Percentiles rank a stretch among this genome's conserved stretches.
Conservation (phyloP, 495 filamentous ascomycete genomes). For the Talaromyces proteolyticus region DNA sequence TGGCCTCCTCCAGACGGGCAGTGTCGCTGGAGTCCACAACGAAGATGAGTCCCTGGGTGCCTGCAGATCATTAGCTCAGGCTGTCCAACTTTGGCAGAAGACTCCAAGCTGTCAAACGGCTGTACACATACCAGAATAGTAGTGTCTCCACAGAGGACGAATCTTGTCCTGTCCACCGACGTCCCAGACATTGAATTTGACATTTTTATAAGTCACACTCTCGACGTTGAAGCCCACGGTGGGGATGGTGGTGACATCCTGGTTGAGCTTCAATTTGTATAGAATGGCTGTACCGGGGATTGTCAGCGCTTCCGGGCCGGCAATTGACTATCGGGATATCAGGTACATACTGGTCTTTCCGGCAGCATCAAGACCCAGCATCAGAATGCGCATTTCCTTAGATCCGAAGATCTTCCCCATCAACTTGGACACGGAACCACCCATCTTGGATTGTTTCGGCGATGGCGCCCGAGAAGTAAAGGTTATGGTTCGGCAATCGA, state of each 20-base stretch:
- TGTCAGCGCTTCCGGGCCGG: slow-evolving; percentile 10
- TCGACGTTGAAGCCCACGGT: slow-evolving; percentile 99
- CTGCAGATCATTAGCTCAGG: slow-evolving; percentile 20
- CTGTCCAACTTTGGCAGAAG: neutral
- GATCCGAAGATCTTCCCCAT: slow-evolving; percentile 98
- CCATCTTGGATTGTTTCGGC: slow-evolving; percentile 47
- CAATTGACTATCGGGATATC: slow-evolving; percentile 5
- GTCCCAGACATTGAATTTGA: slow-evolving; percentile 99
- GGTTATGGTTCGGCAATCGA: neutral
- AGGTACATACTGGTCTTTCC: slow-evolving; percentile 86
- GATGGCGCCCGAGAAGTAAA: neutral
- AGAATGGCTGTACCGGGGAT: slow-evolving; percentile 61
- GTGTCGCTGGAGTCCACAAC: slow-evolving; percentile 92
- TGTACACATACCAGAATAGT: slow-evolving; percentile 74
- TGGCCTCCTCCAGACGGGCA: slow-evolving; percentile 81
- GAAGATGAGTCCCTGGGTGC: slow-evolving; percentile 96
- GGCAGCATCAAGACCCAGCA: slow-evolving; percentile 95
- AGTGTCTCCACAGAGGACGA: slow-evolving; percentile 94
- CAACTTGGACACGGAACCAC: slow-evolving; percentile 77
- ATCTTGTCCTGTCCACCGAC: slow-evolving; percentile 99
- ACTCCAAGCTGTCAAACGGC: neutral
- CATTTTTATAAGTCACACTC: slow-evolving; percentile 98
- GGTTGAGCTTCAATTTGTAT: slow-evolving; percentile 98
- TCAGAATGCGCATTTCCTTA: slow-evolving; percentile 96
- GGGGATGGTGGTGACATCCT: slow-evolving; percentile 97